These are phyloP conservation scores for Huntiella savannae DNA, from an alignment of 2,329 filamentous ascomycete genomes.

Conservation along the genomic window DNA sequence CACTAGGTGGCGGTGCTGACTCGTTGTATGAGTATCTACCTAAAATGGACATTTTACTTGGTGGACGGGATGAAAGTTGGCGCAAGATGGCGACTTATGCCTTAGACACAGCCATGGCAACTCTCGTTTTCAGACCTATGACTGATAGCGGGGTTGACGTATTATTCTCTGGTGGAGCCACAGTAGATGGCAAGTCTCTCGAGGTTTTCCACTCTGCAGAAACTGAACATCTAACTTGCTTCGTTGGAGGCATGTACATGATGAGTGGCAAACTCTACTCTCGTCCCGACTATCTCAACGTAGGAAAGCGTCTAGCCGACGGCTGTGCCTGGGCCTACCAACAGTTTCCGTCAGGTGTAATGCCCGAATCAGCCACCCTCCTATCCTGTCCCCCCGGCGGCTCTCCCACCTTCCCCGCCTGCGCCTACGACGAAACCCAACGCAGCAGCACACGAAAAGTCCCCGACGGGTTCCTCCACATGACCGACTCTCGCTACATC, in stretches of 20 bases:
- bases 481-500: slow-evolving; percentile 29
- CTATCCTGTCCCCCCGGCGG: slow-evolving; percentile 23
- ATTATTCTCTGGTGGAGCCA: slow-evolving; percentile 33
- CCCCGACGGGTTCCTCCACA: slow-evolving; percentile 42
- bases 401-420: slow-evolving; percentile 13
- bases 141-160: slow-evolving; percentile 41
- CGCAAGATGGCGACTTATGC: slow-evolving; percentile 42
- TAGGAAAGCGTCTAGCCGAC: slow-evolving; percentile 28
- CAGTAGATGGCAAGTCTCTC: neutral
- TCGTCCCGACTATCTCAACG: slow-evolving; percentile 28
- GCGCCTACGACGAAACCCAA: slow-evolving; percentile 15
- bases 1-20: slow-evolving; percentile 34
- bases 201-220: slow-evolving; percentile 9
- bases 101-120: slow-evolving; percentile 37
- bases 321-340: slow-evolving; percentile 42
- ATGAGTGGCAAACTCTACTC: slow-evolving; percentile 44
- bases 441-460: slow-evolving; percentile 18
- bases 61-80: slow-evolving; percentile 42
- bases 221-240: slow-evolving; percentile 44
- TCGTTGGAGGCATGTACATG: slow-evolving; percentile 50
- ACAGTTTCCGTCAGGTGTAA: slow-evolving; percentile 34
- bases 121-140: slow-evolving; percentile 54
- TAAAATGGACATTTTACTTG: slow-evolving; percentile 46
- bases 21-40: slow-evolving; percentile 41
- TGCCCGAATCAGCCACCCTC: slow-evolving; percentile 36